Percentiles rank a stretch among this genome's conserved stretches.
phyloP scores from a whole-genome alignment of 352 stramenopile species.

The Blastocystis sp. region DNA sequence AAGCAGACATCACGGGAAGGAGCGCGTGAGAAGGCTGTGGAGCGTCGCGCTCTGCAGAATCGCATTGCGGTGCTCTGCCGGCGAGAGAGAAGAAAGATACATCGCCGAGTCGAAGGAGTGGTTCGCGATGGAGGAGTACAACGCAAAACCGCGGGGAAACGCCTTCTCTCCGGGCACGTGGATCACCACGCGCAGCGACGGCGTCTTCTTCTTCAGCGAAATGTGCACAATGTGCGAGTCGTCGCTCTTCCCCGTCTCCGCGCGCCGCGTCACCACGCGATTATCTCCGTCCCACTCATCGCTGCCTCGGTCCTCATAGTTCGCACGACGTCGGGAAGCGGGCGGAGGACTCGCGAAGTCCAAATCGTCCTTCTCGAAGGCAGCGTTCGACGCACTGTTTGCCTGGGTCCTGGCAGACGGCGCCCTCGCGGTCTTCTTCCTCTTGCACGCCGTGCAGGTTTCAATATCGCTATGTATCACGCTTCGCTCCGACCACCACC shows the following conservation, averaged over 20 bases:
- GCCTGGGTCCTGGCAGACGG: neutral
- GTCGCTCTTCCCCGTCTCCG: neutral
- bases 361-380: too few relatives aligned
- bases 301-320: neutral
- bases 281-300: neutral
- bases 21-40: neutral
- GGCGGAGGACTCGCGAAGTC: too few relatives aligned
- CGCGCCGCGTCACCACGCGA: too few relatives aligned
- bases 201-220: neutral
- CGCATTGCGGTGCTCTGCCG: neutral
- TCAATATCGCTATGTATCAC: neutral
- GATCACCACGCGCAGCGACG: neutral
- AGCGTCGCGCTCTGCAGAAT: neutral
- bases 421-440: neutral
- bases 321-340: too few relatives aligned
- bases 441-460: neutral
- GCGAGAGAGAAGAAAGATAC: neutral
- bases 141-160: neutral
- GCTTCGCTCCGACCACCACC: neutral
- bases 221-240: neutral
- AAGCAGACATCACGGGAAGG: neutral
- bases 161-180: neutral
- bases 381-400: neutral
- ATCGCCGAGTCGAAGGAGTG: neutral
- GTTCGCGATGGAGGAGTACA: neutral